phyloP scores from a whole-genome alignment of 345 rosid genomes.

The Crucihimalaya himalaica region DNA sequence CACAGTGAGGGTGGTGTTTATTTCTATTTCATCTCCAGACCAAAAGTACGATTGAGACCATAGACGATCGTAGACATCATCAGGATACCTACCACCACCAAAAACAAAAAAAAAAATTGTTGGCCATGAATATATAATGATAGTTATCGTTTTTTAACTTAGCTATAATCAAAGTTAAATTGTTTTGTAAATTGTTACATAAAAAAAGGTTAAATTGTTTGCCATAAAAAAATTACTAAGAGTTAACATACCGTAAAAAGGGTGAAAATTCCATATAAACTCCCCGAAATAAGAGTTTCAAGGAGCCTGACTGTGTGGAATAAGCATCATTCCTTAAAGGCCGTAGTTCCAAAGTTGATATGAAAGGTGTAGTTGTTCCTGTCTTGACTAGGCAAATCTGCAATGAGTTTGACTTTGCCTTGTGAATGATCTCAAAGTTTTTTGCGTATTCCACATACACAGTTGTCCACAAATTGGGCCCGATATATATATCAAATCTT shows the following conservation, averaged over 20 bases:
- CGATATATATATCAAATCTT: background rate
- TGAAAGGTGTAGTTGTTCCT: background rate
- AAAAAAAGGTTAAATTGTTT: no score
- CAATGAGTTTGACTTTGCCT: background rate
- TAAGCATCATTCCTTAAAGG: background rate
- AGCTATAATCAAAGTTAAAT: no score
- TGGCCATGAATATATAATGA: no score
- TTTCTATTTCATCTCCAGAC: no score
- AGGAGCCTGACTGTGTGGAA: background rate
- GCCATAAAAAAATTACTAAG: no score
- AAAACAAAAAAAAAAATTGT: no score
- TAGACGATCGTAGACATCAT: background rate
- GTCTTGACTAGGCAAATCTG: background rate
- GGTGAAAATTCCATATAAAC: no score
- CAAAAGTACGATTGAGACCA: background rate
- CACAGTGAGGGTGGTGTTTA: conserved; percentile 28
- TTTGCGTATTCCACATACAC: background rate
- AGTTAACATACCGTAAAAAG: no score
- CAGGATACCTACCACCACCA: background rate
- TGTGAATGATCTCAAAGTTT: background rate
- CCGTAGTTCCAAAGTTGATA: background rate
- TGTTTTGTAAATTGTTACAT: no score
- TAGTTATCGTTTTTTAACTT: no score
- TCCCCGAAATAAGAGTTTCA: background rate
- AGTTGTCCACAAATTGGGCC: background rate